Conservation (phyloP, 306 rosid species). For the Styphnolobium japonicum region DNA sequence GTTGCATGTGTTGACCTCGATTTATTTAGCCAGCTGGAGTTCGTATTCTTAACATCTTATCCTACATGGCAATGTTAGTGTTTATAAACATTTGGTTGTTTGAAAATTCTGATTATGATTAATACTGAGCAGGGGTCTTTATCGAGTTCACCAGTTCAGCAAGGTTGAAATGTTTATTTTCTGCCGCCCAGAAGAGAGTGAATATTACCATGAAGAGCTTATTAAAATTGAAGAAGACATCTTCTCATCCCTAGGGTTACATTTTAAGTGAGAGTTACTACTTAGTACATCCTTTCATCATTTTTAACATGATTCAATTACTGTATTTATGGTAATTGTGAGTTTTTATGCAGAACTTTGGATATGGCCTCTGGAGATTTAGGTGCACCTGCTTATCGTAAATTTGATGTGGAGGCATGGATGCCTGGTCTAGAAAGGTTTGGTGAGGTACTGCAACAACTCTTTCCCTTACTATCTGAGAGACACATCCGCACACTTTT, state of each 20-base stretch:
- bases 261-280: slow-evolving; percentile 58
- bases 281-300: slow-evolving; percentile 9
- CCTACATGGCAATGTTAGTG: not conserved
- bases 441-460: slow-evolving; percentile 71
- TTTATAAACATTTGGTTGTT: not conserved
- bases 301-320: slow-evolving; percentile 12
- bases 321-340: not conserved
- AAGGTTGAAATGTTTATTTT: slow-evolving; percentile 90
- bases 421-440: slow-evolving; percentile 93
- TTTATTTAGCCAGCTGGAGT: not conserved
- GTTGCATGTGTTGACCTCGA: not conserved
- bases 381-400: slow-evolving; percentile 96
- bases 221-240: slow-evolving; percentile 84
- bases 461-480: not conserved
- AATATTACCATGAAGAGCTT: slow-evolving; percentile 77
- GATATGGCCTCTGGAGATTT: slow-evolving; percentile 92
- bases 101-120: not conserved
- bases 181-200: slow-evolving; percentile 88
- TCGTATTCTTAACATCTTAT: not conserved
- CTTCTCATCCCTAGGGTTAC: slow-evolving; percentile 77
- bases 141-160: slow-evolving; percentile 99
- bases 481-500: not conserved
- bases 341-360: slow-evolving; percentile 66
- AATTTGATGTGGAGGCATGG: slow-evolving; percentile 95
- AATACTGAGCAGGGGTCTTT: slow-evolving; percentile 77